These are phyloP conservation scores for Cucurbita moschata DNA, from an alignment of 306 rosid species.

Conservation along the genomic window DNA sequence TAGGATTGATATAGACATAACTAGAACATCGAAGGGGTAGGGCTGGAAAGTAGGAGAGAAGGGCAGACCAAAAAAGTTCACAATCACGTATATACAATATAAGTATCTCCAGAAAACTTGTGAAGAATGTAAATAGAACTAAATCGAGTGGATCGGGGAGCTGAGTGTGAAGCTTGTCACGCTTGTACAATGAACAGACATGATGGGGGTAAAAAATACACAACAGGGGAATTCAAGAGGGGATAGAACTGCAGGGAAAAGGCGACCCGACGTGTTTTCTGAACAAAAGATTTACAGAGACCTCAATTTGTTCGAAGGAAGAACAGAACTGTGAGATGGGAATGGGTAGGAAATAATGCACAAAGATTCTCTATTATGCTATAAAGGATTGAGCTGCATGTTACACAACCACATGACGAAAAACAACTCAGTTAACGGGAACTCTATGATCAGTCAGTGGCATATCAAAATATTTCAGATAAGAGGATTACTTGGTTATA, in stretches of 20 bases:
- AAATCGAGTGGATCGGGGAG: neutral
- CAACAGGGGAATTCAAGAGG: conserved; percentile 8
- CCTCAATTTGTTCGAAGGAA: conserved; percentile 7
- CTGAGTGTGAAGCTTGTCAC: neutral
- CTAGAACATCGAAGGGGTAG: neutral
- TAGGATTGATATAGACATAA: neutral
- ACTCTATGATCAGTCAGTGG: conserved; percentile 20
- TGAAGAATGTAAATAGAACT: conserved; percentile 7
- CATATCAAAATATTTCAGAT: conserved; percentile 28
- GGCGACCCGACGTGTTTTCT: neutral
- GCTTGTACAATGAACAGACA: conserved; percentile 5
- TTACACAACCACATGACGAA: conserved; percentile 1
- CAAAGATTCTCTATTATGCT: conserved; percentile 2
- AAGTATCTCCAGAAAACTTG: conserved; percentile 2
- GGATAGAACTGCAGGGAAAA: neutral
- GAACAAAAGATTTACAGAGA: conserved; percentile 30
- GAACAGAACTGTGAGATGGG: neutral
- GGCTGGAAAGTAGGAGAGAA: neutral
- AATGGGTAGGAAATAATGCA: conserved; percentile 7
- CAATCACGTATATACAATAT: conserved; percentile 1
- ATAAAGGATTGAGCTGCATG: conserved; percentile 4
- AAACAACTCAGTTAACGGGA: conserved; percentile 4
- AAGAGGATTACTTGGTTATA: conserved; percentile 32
- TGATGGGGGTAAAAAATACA: conserved; percentile 18
- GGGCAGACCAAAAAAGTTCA: conserved; percentile 1